Evolutionary conservation across 2,329 filamentous ascomycete species (phyloP).

Genomic region (Neophaeococcomyces mojaviensis): DNA sequence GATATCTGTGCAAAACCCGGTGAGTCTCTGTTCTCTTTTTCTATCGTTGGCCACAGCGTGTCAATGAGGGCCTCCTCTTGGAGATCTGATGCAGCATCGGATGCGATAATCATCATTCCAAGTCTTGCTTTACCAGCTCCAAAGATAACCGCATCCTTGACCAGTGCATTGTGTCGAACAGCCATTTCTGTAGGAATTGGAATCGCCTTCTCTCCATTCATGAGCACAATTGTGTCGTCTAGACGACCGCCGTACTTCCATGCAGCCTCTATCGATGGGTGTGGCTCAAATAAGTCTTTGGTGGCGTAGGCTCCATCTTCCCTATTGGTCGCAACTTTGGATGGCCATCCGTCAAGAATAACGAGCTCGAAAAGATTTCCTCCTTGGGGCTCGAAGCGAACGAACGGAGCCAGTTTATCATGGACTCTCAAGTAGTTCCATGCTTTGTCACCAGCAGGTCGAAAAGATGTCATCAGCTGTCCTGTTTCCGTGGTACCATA

Average conservation of each 20-base stretch:
- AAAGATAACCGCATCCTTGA: constrained; percentile 16
- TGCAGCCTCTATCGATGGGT: constrained; percentile 17
- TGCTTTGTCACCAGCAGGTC: constrained; percentile 45
- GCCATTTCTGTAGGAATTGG: constrained; percentile 46
- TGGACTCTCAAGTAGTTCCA: constrained; percentile 54
- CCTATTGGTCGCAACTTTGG: constrained; percentile 36
- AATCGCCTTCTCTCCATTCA: constrained; percentile 46
- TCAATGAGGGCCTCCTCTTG: constrained; percentile 22
- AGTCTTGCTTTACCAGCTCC: constrained; percentile 24
- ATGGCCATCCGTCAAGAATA: constrained; percentile 31
- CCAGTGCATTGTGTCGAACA: constrained; percentile 26
- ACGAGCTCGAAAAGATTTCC: constrained; percentile 32
- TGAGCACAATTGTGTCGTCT: constrained; percentile 41
- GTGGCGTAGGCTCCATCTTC: constrained; percentile 43
- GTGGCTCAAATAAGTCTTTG: constrained; percentile 9
- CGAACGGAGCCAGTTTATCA: constrained; percentile 33
- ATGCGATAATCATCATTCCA: constrained; percentile 21
- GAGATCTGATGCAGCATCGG: constrained; percentile 2
- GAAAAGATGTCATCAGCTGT: constrained; percentile 54
- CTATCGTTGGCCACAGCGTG: constrained; percentile 27
- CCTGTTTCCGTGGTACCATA: constrained; percentile 55
- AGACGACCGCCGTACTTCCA: constrained; percentile 42
- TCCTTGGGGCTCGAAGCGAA: constrained; percentile 33
- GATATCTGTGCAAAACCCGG: constrained; percentile 26
- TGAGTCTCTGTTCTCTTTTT: constrained; percentile 25